Base-by-base conservation (phyloP, 2,329 filamentous ascomycete species). In the Xylariaceae sp. region DNA sequence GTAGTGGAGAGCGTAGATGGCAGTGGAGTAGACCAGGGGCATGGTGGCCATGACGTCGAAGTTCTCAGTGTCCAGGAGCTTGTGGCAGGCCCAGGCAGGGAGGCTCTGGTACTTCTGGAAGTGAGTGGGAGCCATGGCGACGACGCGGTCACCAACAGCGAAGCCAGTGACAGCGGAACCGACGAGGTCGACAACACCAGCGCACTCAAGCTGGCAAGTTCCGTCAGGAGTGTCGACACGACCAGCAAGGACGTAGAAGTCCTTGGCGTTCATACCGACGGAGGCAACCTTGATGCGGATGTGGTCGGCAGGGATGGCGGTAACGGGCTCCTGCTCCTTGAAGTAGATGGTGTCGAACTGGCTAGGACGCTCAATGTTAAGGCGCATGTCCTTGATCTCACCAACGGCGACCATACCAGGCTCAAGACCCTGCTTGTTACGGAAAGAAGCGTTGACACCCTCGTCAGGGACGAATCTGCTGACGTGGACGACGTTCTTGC, bases 1-100 rank as follows among this genome's bases (percentile, higher is more conserved):
- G 39, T 73, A 57, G 6, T 65, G 23, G 1, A 77, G 59, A 0
- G 67, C 72, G 54, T 74, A 71, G 0, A 74, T 34, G 0, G 71
- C 73, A 0, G 74, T 74, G 1, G 58, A 48, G 51, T 68, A 76
- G 1, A 66, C 65, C 0, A 68, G n/a, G 0, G 66, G 67, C 0
- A 74, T 13, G 0, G 65, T 66, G 0, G 62, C 13, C 44, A 70
- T 59, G 2, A 59, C 55, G 0, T 51, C 59, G 18, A 67, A 67
- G 1, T 65, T 54, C 30, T 74, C 65, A 4, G 34, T 4, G 1
- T 37, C 34, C 2, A 56, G 35, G 1, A 74, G 34, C 47, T 66
- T 68, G 4, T 62, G 60, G 4, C 58, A 65, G 8, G 64, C 57
- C 65, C 68, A 68, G 6, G 62, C 52, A 0, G 72, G 70, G 1